Evolutionary conservation across 2,329 filamentous ascomycete species (phyloP).

Genomic region (Penicillium brevicompactum): DNA sequence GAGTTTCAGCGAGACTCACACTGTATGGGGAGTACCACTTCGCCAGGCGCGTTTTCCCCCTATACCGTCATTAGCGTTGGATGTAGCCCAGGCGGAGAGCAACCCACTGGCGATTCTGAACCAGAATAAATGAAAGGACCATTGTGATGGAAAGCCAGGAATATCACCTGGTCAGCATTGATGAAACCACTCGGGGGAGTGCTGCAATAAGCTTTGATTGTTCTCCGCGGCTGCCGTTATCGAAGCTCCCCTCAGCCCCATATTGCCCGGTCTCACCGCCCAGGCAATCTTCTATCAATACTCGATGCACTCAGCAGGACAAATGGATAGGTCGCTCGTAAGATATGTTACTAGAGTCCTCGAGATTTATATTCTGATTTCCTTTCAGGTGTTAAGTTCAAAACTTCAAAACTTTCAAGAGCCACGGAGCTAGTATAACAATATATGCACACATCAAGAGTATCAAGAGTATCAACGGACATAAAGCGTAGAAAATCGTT

Average conservation of each 20-base stretch:
- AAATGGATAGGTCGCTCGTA: neutral
- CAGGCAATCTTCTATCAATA: neutral
- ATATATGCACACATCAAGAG: conserved; percentile 2
- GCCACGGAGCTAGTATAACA: conserved; percentile 3
- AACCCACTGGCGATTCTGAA: conserved; percentile 81
- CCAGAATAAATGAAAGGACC: conserved; percentile 84
- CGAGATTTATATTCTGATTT: neutral
- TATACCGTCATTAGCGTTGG: conserved; percentile 44
- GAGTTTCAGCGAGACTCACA: conserved; percentile 45
- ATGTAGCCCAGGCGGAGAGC: neutral
- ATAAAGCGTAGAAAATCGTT: conserved; percentile 27
- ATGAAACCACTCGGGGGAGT: conserved; percentile 16
- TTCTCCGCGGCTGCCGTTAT: conserved; percentile 31
- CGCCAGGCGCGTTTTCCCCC: conserved; percentile 95
- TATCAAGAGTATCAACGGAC: conserved; percentile 16
- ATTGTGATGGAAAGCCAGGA: conserved; percentile 33
- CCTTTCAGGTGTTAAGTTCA: neutral
- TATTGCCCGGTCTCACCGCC: conserved; percentile 35
- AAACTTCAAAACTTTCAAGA: neutral
- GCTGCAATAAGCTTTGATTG: conserved; percentile 12
- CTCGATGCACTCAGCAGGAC: neutral
- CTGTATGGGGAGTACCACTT: conserved; percentile 99
- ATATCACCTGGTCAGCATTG: conserved; percentile 22
- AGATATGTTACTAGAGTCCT: neutral
- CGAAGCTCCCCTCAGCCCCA: conserved; percentile 25